Evolutionary conservation across 164 flowering plant genomes (phyloP).

Genomic region (Magnolia officinalis): DNA sequence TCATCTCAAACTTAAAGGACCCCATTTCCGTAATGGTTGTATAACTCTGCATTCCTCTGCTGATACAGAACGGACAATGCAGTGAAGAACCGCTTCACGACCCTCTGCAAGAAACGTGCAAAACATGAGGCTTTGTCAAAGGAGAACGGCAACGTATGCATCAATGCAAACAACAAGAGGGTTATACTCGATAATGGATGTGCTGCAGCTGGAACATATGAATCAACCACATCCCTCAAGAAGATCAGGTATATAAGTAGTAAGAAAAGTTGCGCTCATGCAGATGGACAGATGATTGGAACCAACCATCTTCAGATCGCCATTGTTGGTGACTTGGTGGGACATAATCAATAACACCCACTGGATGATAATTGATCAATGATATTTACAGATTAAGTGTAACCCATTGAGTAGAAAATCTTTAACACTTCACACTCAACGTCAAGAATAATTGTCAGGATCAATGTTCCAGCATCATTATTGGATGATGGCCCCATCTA

Average conservation of each 20-base stretch:
- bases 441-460: too few relatives aligned
- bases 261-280: not conserved
- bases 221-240: conserved; percentile 37
- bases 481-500: too few relatives aligned
- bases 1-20: not conserved
- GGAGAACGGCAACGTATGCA: conserved; percentile 53
- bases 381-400: too few relatives aligned
- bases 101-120: conserved; percentile 89
- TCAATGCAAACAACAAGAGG: conserved; percentile 64
- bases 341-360: too few relatives aligned
- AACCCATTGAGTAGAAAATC: too few relatives aligned
- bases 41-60: not conserved
- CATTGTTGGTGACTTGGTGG: not conserved
- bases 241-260: conserved; percentile 53
- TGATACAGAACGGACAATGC: conserved; percentile 92
- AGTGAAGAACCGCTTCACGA: conserved; percentile 91
- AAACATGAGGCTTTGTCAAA: conserved; percentile 70
- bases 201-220: conserved; percentile 26
- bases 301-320: not conserved
- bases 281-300: not conserved
- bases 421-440: too few relatives aligned
- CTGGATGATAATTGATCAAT: too few relatives aligned
- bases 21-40: not conserved
- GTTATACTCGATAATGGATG: conserved; percentile 37
- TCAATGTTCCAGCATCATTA: too few relatives aligned